Base-by-base conservation (phyloP, 2,329 filamentous ascomycete genomes). In the Aspergillus costaricaensis region DNA sequence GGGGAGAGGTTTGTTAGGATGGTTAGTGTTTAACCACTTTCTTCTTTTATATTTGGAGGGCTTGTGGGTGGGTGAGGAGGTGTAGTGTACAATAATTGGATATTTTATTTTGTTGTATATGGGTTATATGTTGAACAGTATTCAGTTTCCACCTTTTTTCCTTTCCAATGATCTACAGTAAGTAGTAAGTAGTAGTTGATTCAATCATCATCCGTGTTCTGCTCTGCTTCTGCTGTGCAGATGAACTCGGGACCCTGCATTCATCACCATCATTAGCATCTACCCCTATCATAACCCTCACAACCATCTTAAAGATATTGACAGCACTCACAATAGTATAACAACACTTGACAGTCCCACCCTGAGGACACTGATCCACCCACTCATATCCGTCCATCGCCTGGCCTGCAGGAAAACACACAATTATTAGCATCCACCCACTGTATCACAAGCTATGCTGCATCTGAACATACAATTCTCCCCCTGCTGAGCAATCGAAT, bases 1-100 rank as follows among this genome's bases (percentile, higher is more conserved):
- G 75, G 74, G 12, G 67, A 71, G 59, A 64, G 70, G 52, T 75
- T 76, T 63, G 57, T 77, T 57, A 62, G 62, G 32, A 75, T 74
- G 72, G 61, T 76, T 9, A 70, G 67, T 64, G 68, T 68, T 43
- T 69, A 32, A 49, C 6, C 0, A 30, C 4, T 4, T 30, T 10
- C 9, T 30, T 30, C 10, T 10, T 30, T 30, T n/a, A n/a, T n/a
- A n/a, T n/a, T n/a, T n/a, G n/a, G n/a, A n/a, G n/a, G n/a, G n/a
- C n/a, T n/a, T n/a, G n/a, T n/a, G n/a, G n/a, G n/a, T n/a, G n/a
- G n/a, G n/a, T n/a, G n/a, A n/a, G n/a, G n/a, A n/a, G n/a, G n/a
- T n/a, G n/a, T n/a, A 23, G 21, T 23, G 4, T 36, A 19, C 52
- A 41, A n/a, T 30, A 21, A 36, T 9, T 43, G n/a, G 15, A n/a